phyloP scores from a whole-genome alignment of 805 yeast genomes.

The Metschnikowia rubicola region DNA sequence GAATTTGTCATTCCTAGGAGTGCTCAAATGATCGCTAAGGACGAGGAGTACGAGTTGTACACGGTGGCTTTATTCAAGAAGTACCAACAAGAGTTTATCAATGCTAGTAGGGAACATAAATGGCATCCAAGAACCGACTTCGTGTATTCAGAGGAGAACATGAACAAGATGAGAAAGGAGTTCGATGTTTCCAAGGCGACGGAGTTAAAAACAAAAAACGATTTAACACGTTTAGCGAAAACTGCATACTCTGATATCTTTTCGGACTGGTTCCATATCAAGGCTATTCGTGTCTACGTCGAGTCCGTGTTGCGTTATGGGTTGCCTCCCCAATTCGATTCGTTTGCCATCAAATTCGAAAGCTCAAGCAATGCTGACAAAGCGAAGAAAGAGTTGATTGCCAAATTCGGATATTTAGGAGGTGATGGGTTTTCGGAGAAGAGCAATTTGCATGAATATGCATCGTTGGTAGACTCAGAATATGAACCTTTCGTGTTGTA shows the following conservation, averaged over 20 bases:
- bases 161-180: conserved; percentile 73
- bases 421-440: conserved; percentile 80
- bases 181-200: conserved; percentile 69
- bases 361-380: conserved; percentile 40
- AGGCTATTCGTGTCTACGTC: conserved; percentile 81
- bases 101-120: conserved; percentile 75
- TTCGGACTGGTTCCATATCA: conserved; percentile 86
- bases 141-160: conserved; percentile 72
- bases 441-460: conserved; percentile 79
- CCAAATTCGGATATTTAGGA: conserved; percentile 82
- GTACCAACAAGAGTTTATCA: conserved; percentile 63
- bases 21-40: conserved; percentile 66
- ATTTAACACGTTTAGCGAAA: conserved; percentile 75
- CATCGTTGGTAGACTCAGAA: conserved; percentile 88
- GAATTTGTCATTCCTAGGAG: conserved; percentile 90
- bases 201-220: conserved; percentile 72
- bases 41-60: conserved; percentile 70
- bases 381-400: conserved; percentile 67
- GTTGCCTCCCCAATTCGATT: conserved; percentile 84
- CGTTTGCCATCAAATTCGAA: conserved; percentile 45
- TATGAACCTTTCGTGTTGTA: conserved; percentile 95
- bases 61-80: conserved; percentile 84
- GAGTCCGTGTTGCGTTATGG: conserved; percentile 96
- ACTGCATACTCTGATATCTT: conserved; percentile 88
- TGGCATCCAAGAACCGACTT: conserved; percentile 89